phyloP scores from a whole-genome alignment of 148 eudicot species.

The Vaccinium corymbosum region DNA sequence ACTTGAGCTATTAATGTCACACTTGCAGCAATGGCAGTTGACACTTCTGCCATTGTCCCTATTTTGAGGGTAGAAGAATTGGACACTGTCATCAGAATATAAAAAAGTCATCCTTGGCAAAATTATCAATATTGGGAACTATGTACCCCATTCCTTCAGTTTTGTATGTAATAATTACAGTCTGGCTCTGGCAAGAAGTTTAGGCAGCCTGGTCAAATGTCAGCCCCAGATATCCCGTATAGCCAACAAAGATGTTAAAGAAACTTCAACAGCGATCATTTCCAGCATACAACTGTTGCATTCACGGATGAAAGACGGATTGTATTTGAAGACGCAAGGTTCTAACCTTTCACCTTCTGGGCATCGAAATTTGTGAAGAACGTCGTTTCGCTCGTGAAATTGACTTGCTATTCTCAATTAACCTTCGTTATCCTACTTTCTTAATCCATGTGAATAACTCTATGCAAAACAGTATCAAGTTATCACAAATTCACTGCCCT shows the following conservation, averaged over 20 bases:
- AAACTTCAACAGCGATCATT: no score
- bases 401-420: neutral
- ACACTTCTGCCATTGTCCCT: neutral
- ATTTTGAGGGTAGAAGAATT: neutral
- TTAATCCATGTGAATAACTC: neutral
- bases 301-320: neutral
- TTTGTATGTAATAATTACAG: no score
- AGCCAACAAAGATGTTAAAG: no score
- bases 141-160: neutral
- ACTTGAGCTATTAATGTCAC: no score
- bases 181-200: neutral
- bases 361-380: neutral
- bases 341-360: neutral
- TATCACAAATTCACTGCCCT: neutral
- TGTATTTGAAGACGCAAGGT: neutral
- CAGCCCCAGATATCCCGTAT: no score
- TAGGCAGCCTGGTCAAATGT: no score
- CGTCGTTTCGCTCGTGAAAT: neutral
- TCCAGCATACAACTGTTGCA: neutral
- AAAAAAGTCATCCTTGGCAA: neutral
- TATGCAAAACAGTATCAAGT: neutral
- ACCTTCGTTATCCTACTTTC: constrained; percentile 3
- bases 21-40: no score
- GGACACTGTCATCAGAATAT: neutral
- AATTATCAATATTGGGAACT: neutral